Evolutionary conservation across 2,329 filamentous ascomycete species (phyloP), one percentile per base, ranked within the genome.

Genomic region (Fusarium metavorans): DNA sequence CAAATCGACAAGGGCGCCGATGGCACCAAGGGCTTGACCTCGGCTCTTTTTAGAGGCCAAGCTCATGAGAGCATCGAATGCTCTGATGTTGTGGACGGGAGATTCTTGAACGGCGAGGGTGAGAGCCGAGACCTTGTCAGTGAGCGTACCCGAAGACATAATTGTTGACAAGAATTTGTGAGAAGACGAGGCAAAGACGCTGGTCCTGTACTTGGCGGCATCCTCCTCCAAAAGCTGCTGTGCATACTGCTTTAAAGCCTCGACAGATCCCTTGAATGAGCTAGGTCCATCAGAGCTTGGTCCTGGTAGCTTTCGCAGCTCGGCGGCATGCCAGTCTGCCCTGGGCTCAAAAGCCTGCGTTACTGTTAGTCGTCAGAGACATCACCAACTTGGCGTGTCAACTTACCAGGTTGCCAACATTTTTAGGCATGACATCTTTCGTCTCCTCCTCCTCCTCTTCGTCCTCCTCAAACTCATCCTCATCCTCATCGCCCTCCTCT

Each of bases 111-210:
- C 92, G 66, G 97, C 93, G 76, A 99, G 87, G 6, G 97, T 99
- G 79, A 99, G 87, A 5, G 97, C 97, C 4, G 97, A 99, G 50
- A 98, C 93, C 83, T 98, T 98, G 83, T 99, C 97, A 66, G 95
- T 97, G 77, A 98, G 90, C 11, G 97, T 99, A 87, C 97, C 97
- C 2, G 95, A 97, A 11, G 95, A 88, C 94, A 98, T 98, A 82
- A 99, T 98, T 20, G 95, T 97, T 2, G 95, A 94, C 87, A 98
- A 92, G 87, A 99, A 99, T 82, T 95, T 97, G 83, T 97, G 94
- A 45, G 95, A 96, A 3, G 96, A 97, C 30, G 94, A 95, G 60
- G 94, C 91, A 8, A 94, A 91, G 66, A 93, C 86, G 76, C 94
- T 92, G 30, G 91, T 90, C 65, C 88, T 88, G 84, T 98, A 99